A percentile compares a stretch with the other conserved stretches of the same genome.
Evolutionary conservation across 768 basidiomycete genomes (phyloP).

Genomic region (Pleurotus salmoneostramineus): DNA sequence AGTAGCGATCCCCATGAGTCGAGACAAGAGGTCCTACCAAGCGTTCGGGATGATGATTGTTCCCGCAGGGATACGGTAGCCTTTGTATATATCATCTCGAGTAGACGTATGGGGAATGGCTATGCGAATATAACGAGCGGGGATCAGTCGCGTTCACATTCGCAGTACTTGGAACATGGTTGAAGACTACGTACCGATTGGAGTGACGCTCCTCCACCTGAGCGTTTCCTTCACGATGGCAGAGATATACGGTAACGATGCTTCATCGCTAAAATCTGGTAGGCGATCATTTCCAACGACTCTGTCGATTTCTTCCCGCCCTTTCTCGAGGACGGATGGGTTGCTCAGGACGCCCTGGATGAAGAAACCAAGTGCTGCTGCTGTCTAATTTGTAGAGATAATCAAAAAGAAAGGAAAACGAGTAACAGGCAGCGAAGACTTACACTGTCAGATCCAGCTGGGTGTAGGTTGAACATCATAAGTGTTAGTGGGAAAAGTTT

Average conservation of each 20-base stretch:
- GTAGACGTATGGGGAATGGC: conserved; percentile 24
- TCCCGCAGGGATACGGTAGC: conserved; percentile 29
- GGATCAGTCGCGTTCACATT: not conserved
- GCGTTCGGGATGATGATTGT: conserved; percentile 24
- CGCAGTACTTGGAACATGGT: not conserved
- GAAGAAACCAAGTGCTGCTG: conserved; percentile 17
- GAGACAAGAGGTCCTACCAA: conserved; percentile 18
- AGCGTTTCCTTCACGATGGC: conserved; percentile 28
- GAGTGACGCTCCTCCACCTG: conserved; percentile 21
- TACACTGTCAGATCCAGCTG: conserved; percentile 28
- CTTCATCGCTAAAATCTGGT: conserved; percentile 24
- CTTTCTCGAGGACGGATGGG: conserved; percentile 21
- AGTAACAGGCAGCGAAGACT: not conserved
- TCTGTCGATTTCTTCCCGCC: conserved; percentile 26
- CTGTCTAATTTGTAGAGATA: conserved; percentile 16
- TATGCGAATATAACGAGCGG: conserved; percentile 6
- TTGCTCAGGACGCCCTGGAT: conserved; percentile 25
- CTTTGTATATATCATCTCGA: conserved; percentile 29
- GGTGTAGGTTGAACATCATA: no score
- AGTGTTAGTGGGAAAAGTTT: not conserved
- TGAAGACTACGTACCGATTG: conserved; percentile 16
- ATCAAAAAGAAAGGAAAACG: not conserved
- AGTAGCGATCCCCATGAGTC: not conserved
- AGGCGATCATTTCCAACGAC: conserved; percentile 23
- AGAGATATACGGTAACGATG: conserved; percentile 25